These are phyloP conservation scores for Sclerotinia borealis DNA, from an alignment of 2,329 filamentous ascomycete genomes.

Conservation along the genomic window DNA sequence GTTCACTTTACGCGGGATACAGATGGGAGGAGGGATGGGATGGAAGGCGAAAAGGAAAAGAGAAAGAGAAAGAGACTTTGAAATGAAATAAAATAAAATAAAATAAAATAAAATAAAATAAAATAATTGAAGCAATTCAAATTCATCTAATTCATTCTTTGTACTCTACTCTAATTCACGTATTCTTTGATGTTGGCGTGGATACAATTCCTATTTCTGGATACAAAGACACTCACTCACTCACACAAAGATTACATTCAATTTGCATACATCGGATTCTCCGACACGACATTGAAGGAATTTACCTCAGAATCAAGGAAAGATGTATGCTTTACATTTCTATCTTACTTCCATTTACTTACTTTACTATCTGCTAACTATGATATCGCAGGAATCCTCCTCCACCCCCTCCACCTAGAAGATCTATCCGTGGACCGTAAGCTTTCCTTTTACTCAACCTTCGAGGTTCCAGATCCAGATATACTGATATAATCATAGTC, in stretches of 20 bases:
- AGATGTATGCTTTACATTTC: neutral
- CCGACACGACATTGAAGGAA: neutral
- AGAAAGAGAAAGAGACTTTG: neutral
- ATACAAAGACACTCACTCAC: neutral
- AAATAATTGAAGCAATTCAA: neutral
- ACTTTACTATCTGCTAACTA: neutral
- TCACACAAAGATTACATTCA: neutral
- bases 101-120: neutral
- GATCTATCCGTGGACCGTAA: conserved; percentile 29
- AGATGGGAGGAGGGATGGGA: too few relatives aligned
- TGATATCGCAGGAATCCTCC: conserved; percentile 6
- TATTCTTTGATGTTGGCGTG: too few relatives aligned
- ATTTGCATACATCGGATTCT: neutral
- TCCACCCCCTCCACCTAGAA: conserved; percentile 4
- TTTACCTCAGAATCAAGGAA: neutral
- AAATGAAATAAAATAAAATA: neutral
- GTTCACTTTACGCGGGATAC: neutral
- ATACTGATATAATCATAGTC: conserved; percentile 33
- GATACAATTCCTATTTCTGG: neutral
- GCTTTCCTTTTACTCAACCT: conserved; percentile 12
- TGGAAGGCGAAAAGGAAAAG: neutral
- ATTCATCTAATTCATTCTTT: neutral
- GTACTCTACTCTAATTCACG: neutral
- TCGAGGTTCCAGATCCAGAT: neutral
- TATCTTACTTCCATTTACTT: neutral